Base-by-base conservation (phyloP, 192 early-diverging fungal species). In the Umbelopsis sp. region DNA sequence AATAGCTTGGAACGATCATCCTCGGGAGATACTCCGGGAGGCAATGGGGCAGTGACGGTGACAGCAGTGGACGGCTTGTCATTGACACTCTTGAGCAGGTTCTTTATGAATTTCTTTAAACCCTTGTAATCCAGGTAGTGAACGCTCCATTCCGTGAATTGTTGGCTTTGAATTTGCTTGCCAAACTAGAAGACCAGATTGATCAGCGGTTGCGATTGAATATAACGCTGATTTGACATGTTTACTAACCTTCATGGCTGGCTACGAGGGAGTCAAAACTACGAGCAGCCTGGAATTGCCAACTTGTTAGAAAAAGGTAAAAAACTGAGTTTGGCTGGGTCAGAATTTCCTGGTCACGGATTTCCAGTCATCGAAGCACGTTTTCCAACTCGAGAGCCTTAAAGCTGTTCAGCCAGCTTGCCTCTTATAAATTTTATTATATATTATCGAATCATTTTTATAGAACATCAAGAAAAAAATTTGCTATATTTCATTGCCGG, bases 41-140 rank as follows among this genome's bases (percentile, higher is more conserved):
- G 79, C 45, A 68, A 79, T 55, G 66, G 74, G 25, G 79, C 73
- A 20, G 71, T 70, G 10, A 80, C 71, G n/a, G 80, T 78, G 44
- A 79, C 78, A n/a, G 78, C 77, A 2, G 72, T 78, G 15, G 71
- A 52, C 3, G 47, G 46, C 49, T 41, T 76, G 15, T 82, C 77
- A 10, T 82, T 76, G 69, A 84, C 83, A 44, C 82, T 84, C 22
- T 84, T 81, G 67, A 81, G 76, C 11, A 89, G 71, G 22, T 81
- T 87, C 64, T 92, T 94, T 76, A 99, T 98, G 46, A 99, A 95
- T 83, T 98, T 98, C 82, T 99, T 99, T 47, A 99, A 89, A 13
- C 86, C 94, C 81, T 99, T 99, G 86, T 99, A 99, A 86, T 92
- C 94, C 82, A 99, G 88, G 76, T 97, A 98, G 73, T 98, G 93